A percentile compares a stretch with the other conserved stretches of the same genome.
Conservation (phyloP, 768 basidiomycete species). For the Amyloporia xantha region DNA sequence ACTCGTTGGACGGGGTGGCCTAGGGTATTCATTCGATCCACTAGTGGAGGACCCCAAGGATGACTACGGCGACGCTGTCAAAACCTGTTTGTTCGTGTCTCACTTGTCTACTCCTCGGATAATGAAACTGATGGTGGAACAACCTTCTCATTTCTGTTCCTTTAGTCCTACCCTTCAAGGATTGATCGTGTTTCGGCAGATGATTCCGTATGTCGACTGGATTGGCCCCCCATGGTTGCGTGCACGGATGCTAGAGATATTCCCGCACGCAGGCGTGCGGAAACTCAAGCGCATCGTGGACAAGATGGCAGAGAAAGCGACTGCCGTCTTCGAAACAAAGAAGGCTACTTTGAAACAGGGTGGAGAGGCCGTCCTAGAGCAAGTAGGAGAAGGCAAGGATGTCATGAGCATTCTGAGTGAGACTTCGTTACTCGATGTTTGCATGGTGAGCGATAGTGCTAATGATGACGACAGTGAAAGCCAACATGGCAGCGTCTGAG, state of each 20-base stretch:
- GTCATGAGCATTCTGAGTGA: conserved; percentile 45
- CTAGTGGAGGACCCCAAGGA: conserved; percentile 9
- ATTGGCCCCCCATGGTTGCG: neutral
- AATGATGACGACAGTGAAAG: conserved; percentile 11
- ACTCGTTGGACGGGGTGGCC: conserved; percentile 13
- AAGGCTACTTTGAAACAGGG: conserved; percentile 22
- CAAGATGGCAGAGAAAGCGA: conserved; percentile 37
- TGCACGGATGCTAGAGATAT: neutral
- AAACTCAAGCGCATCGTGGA: conserved; percentile 42
- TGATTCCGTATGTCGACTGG: neutral
- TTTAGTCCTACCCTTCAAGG: neutral
- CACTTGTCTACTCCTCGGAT: conserved; percentile 18
- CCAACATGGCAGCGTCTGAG: conserved; percentile 12
- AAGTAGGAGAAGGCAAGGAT: conserved; percentile 33
- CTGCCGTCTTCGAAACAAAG: conserved; percentile 34
- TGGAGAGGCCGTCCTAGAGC: conserved; percentile 20
- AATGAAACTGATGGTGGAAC: neutral
- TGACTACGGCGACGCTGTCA: conserved; percentile 13
- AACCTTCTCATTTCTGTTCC: neutral
- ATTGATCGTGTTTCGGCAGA: neutral
- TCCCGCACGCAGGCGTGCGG: conserved; percentile 21
- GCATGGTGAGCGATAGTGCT: neutral
- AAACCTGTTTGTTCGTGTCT: conserved; percentile 13
- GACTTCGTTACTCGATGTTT: conserved; percentile 7
- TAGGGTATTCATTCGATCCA: conserved; percentile 15